Percentiles rank a stretch among this genome's conserved stretches.
These are phyloP conservation scores for Quercus parvula DNA, from an alignment of 306 rosid genomes.

Conservation along the genomic window DNA sequence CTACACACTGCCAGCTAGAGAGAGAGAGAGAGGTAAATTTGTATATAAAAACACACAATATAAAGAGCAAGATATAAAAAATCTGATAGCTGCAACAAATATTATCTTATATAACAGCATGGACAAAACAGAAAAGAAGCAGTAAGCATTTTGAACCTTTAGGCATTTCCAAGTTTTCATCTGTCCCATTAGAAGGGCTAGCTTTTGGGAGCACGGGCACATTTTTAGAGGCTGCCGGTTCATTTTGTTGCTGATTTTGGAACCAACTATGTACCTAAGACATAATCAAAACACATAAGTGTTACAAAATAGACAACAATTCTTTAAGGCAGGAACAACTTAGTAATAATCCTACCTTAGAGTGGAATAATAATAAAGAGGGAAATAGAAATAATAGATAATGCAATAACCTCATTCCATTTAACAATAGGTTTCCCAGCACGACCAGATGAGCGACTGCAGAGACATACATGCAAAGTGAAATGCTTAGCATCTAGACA, in stretches of 20 bases:
- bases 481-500: not conserved
- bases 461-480: conserved; percentile 30
- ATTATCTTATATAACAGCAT: not conserved
- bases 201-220: conserved; percentile 27
- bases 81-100: not conserved
- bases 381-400: conserved; percentile 2
- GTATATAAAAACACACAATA: not conserved
- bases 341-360: not conserved
- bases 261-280: conserved; percentile 78
- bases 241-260: conserved; percentile 46
- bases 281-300: conserved; percentile 1
- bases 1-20: not conserved
- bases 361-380: not conserved
- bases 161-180: conserved; percentile 33
- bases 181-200: conserved; percentile 35
- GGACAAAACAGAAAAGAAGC: not conserved
- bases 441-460: conserved; percentile 82
- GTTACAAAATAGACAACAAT: not conserved
- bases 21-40: not conserved
- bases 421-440: conserved; percentile 84
- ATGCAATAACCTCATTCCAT: conserved; percentile 66
- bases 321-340: not conserved
- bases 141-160: conserved; percentile 32
- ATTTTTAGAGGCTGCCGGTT: conserved; percentile 33
- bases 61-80: not conserved